Conservation (phyloP, 495 filamentous ascomycete genomes). For the Wilcoxina mikolae region DNA sequence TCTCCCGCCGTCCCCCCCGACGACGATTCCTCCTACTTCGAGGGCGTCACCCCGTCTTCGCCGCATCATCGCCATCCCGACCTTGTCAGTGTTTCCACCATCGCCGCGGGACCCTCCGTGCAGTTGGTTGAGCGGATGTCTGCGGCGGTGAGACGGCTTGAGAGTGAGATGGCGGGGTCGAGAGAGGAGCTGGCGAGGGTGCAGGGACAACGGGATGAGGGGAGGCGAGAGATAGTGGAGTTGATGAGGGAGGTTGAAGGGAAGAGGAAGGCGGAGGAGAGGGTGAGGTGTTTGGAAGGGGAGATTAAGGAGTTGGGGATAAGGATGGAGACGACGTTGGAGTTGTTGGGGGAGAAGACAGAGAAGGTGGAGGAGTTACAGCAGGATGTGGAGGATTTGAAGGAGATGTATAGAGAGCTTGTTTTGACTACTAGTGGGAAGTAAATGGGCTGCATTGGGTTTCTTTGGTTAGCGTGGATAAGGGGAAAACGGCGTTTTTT, state of each 20-base stretch:
- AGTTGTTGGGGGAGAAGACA: constrained; percentile 94
- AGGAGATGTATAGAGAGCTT: constrained; percentile 86
- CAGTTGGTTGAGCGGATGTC: constrained; percentile 96
- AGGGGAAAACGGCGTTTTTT: background rate
- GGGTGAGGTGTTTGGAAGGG: constrained; percentile 48
- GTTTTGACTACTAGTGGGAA: constrained; percentile 53
- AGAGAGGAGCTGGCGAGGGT: constrained; percentile 74
- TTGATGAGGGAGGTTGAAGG: constrained; percentile 74
- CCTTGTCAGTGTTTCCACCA: constrained; percentile 75
- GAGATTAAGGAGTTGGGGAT: constrained; percentile 48
- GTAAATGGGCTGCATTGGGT: no score
- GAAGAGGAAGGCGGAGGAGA: constrained; percentile 44
- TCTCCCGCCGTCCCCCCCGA: background rate
- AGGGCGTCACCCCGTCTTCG: constrained; percentile 40
- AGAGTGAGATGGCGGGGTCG: constrained; percentile 72
- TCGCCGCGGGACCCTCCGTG: constrained; percentile 79
- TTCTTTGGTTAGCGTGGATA: no score
- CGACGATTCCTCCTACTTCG: constrained; percentile 49
- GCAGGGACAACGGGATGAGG: constrained; percentile 67
- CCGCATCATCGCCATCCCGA: constrained; percentile 52
- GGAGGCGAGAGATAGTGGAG: constrained; percentile 72
- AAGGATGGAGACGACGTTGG: constrained; percentile 76
- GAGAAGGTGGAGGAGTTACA: constrained; percentile 81
- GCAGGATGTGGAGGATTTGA: constrained; percentile 80
- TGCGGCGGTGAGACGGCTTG: constrained; percentile 74